These are phyloP conservation scores for Neonectria faginata DNA, from an alignment of 2,329 filamentous ascomycete genomes.

Conservation along the genomic window DNA sequence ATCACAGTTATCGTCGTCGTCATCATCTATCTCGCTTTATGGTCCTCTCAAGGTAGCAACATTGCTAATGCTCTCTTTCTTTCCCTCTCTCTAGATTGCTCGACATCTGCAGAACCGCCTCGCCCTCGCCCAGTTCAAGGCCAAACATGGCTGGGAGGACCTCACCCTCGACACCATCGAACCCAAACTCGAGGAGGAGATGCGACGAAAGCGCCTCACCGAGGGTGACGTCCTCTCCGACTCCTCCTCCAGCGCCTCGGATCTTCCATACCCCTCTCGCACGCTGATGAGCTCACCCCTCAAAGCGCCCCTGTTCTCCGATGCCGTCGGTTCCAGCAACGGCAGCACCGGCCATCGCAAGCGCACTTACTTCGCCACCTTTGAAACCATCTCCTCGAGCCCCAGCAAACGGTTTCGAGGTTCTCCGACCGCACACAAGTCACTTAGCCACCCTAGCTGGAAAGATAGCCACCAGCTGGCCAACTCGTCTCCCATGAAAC, in stretches of 20 bases:
- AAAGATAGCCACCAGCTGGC: constrained; percentile 81
- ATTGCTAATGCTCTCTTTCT: constrained; percentile 37
- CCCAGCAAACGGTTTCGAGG: constrained; percentile 76
- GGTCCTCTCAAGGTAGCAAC: constrained; percentile 1
- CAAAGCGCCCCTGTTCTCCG: constrained; percentile 85
- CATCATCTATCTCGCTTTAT: constrained; percentile 2
- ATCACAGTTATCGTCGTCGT: neutral
- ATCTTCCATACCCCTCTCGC: constrained; percentile 75
- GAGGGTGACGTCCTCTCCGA: constrained; percentile 84
- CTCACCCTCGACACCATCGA: constrained; percentile 88
- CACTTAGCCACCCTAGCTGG: constrained; percentile 73
- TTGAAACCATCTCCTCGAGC: constrained; percentile 67
- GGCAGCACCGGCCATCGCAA: constrained; percentile 75
- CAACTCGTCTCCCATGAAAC: constrained; percentile 88
- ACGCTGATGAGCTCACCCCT: constrained; percentile 86
- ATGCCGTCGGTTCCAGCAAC: constrained; percentile 78
- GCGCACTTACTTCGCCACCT: constrained; percentile 70
- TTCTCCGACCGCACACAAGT: constrained; percentile 70
- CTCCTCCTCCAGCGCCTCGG: constrained; percentile 86
- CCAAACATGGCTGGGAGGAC: constrained; percentile 94
- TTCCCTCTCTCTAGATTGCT: constrained; percentile 76
- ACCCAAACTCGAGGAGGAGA: constrained; percentile 82
- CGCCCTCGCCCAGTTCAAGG: constrained; percentile 96
- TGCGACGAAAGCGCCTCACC: constrained; percentile 76
- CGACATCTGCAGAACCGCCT: constrained; percentile 92